Percentiles rank a stretch among this genome's conserved stretches.
phyloP scores from a whole-genome alignment of 805 yeast genomes.

The Clavispora asparagi region DNA sequence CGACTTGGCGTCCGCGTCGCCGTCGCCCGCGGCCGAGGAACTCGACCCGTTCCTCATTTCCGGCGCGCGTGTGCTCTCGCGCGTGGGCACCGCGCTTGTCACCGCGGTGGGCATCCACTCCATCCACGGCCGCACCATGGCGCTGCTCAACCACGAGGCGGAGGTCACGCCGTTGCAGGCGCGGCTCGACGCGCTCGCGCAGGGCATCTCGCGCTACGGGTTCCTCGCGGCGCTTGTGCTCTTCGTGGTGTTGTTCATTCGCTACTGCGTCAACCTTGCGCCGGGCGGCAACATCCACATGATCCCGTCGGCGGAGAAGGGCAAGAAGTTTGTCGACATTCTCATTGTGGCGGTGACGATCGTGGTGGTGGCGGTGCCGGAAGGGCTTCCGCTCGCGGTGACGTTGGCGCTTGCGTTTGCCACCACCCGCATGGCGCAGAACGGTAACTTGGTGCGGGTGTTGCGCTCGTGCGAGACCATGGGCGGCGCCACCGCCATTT shows the following conservation, averaged over 20 bases:
- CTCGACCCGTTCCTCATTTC: conserved; percentile 85
- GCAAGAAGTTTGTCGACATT: conserved; percentile 76
- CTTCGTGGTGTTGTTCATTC: conserved; percentile 71
- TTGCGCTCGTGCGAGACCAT: conserved; percentile 93
- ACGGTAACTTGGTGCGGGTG: conserved; percentile 92
- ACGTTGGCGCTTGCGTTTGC: conserved; percentile 97
- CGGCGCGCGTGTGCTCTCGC: conserved; percentile 83
- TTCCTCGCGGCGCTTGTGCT: conserved; percentile 77
- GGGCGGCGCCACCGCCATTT: conserved; percentile 97
- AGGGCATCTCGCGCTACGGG: conserved; percentile 93
- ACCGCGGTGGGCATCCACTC: conserved; percentile 91
- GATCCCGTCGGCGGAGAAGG: conserved; percentile 65
- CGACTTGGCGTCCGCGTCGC: conserved; percentile 61
- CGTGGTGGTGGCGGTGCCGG: conserved; percentile 98
- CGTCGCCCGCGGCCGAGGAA: too few species aligned
- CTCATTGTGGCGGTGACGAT: conserved; percentile 88
- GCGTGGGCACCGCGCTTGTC: conserved; percentile 79
- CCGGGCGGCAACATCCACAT: conserved; percentile 42
- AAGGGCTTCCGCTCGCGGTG: conserved; percentile 96
- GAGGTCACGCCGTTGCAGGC: conserved; percentile 88
- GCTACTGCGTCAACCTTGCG: conserved; percentile 63
- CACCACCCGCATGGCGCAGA: conserved; percentile 95
- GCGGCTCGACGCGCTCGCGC: conserved; percentile 77
- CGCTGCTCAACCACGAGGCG: conserved; percentile 65
- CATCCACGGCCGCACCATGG: conserved; percentile 87